Base-by-base conservation (phyloP, 139 green algal genomes). In the Coelastrella sp. region DNA sequence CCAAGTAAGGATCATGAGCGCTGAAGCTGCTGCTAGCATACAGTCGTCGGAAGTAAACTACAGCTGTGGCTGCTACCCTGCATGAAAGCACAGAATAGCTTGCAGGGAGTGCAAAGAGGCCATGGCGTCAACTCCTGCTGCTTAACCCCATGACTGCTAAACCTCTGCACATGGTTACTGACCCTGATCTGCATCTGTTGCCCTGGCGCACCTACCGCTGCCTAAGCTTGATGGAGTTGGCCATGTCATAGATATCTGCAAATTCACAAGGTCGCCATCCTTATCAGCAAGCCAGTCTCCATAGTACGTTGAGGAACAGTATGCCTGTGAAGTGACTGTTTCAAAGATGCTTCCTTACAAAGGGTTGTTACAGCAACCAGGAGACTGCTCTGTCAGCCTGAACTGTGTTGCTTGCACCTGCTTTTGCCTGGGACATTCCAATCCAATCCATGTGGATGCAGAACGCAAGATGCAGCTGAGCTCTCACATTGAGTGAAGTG, bases 11-110 rank as follows among this genome's bases (percentile, higher is more conserved):
- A 90, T 98, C 96, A 57, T 94, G 89, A n/a, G 70, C 49, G 20
- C 89, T 89, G 72, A 95, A 96, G 89, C 91, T 91, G 70, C 76
- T 90, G 92, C 87, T 73, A 8, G 80, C 79, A 87, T 96, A 97
- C 57, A 96, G 92, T 12, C 95, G 92, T 0, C 94, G 90, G 58
- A 96, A 95, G 92, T 96, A 97, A 0, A 96, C 82, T 12, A 93
- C 91, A 0, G 95, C 95, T 6, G 94, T 95, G 10, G 93, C 93
- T 7, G 94, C 94, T 0, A 97, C 94, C 20, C 94, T 91, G 75
- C 76, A 66, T 6, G 7, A 35, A 35, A 82, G 68, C 84, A 81
- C 20, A 63, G 20, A 12, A 7, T 70, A 17, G 12, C 15, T 70
- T 70, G 12, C 12, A 17, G 63, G 63, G 12, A 70, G 12, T 17